These are phyloP conservation scores for Lipomyces kockii DNA, from an alignment of 805 yeast species.

Conservation along the genomic window DNA sequence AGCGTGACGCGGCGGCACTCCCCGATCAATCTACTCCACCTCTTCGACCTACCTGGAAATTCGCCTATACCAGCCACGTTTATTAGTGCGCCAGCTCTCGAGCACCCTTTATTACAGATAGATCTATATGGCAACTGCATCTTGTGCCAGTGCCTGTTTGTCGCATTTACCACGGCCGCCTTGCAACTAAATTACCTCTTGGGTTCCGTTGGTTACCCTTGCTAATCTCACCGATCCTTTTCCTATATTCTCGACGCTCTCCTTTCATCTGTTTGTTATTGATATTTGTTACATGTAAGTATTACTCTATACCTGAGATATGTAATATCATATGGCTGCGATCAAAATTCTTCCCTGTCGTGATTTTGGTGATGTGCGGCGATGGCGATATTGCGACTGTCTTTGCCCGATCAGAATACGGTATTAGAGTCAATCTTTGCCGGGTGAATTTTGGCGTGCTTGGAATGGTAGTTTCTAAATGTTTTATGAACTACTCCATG, in stretches of 20 bases:
- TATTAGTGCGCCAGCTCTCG: neutral
- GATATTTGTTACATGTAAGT: neutral
- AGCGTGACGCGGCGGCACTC: neutral
- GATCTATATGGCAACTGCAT: neutral
- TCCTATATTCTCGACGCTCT: neutral
- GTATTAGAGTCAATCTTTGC: neutral
- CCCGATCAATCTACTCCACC: neutral
- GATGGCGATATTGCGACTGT: neutral
- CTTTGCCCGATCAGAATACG: neutral
- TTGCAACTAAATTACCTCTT: neutral
- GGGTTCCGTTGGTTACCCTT: neutral
- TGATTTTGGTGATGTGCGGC: neutral
- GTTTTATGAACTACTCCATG: neutral
- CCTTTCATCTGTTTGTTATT: neutral
- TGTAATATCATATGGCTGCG: neutral
- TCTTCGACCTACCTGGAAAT: no score
- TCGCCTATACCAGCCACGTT: neutral
- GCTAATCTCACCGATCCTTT: neutral
- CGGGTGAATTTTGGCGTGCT: neutral
- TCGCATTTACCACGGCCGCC: slow-evolving; percentile 10
- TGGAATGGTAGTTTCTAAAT: neutral
- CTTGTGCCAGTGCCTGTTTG: slow-evolving; percentile 6
- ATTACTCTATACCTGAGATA: neutral
- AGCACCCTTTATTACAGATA: neutral
- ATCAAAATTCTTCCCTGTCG: neutral